Evolutionary conservation across 768 basidiomycete species (phyloP).

Genomic region (Dacryopinax primogenitus): DNA sequence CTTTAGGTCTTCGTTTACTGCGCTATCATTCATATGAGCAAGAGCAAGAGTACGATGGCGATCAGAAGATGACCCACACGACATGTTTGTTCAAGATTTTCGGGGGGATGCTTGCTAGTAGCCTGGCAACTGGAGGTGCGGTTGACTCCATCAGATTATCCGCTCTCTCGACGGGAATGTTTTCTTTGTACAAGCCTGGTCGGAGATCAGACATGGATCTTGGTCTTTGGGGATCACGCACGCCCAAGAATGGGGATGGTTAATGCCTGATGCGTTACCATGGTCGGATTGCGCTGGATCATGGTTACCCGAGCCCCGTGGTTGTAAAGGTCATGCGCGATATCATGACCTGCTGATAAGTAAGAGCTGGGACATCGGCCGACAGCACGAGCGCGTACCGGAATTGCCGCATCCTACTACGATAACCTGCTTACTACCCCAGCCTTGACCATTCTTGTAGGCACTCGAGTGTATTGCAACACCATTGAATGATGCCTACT

Average conservation of each 20-base stretch:
- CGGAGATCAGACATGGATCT: background rate
- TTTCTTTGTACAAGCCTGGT: slow-evolving; percentile 3
- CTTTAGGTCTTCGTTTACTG: background rate
- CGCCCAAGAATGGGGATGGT: background rate
- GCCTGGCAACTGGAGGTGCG: background rate
- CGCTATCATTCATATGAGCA: background rate
- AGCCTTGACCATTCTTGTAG: background rate
- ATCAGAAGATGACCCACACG: background rate
- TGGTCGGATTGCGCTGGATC: background rate
- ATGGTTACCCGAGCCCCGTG: background rate
- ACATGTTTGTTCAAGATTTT: background rate
- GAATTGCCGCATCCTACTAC: background rate
- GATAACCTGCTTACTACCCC: background rate
- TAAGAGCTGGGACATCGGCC: too few relatives aligned
- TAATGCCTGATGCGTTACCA: background rate
- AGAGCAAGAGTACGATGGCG: background rate
- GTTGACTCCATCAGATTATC: background rate
- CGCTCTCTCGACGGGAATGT: background rate
- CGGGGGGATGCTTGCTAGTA: background rate
- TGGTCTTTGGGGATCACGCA: background rate
- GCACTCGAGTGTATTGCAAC: background rate
- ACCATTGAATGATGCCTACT: background rate
- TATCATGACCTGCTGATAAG: too few relatives aligned
- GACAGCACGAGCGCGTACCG: too few relatives aligned
- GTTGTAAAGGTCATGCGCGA: background rate